Conservation (phyloP, 1,139 yeast species). For the Candida sp. region DNA sequence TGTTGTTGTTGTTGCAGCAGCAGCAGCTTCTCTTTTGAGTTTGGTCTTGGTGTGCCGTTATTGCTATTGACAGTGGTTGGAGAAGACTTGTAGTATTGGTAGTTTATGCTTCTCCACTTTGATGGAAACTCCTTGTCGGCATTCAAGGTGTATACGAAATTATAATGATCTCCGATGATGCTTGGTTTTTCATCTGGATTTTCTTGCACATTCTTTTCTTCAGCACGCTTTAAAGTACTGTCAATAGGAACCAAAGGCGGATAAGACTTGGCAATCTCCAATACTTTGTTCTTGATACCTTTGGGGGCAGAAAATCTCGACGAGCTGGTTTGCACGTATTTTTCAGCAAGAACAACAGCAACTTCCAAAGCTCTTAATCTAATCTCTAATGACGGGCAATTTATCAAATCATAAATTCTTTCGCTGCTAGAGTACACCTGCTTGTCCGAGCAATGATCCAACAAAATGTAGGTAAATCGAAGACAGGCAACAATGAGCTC, state of each 20-base stretch:
- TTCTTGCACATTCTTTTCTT: conserved; percentile 20
- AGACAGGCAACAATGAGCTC: conserved; percentile 54
- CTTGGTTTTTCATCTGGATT: conserved; percentile 20
- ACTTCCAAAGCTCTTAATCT: conserved; percentile 67
- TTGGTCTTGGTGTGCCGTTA: neutral
- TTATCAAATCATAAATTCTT: conserved; percentile 61
- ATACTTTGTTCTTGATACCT: conserved; percentile 44
- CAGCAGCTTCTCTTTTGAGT: conserved; percentile 2
- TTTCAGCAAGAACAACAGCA: conserved; percentile 63
- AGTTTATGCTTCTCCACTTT: conserved; percentile 61
- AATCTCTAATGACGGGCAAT: conserved; percentile 62
- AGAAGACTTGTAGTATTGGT: conserved; percentile 51
- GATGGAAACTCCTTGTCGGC: conserved; percentile 53
- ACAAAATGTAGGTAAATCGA: conserved; percentile 62
- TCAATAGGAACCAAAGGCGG: conserved; percentile 56
- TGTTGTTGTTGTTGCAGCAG: neutral
- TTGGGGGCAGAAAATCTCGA: conserved; percentile 49
- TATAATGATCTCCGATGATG: conserved; percentile 51
- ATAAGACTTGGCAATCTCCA: conserved; percentile 56
- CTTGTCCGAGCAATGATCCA: conserved; percentile 74
- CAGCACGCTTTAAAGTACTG: conserved; percentile 25
- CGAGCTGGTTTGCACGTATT: conserved; percentile 49
- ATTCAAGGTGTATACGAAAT: conserved; percentile 57
- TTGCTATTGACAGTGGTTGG: conserved; percentile 6
- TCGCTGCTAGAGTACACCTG: conserved; percentile 71